Evolutionary conservation across 495 filamentous ascomycete genomes (phyloP), one percentile per base, ranked within the genome.

Genomic region (Aspergillus funiculosus): DNA sequence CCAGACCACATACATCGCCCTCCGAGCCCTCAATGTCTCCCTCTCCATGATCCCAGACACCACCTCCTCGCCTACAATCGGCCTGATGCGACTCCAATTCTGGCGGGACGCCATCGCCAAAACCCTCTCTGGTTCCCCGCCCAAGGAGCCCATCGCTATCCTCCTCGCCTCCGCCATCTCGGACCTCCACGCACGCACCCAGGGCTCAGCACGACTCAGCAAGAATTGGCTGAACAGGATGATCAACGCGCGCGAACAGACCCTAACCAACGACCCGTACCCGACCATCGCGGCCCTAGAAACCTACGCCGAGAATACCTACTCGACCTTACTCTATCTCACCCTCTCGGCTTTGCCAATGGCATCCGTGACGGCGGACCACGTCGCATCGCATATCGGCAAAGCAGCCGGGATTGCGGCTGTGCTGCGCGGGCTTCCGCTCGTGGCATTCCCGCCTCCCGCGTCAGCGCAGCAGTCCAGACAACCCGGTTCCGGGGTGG

Each of bases 21-120:
- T 98, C 26, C 87, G 90, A 29, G 87, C 92, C 25, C 79, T 98
- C 66, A 98, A 98, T 60, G 76, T 95, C 58, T 89, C 94, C 52
- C 76, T 94, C 28, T 88, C 90, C 28, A 75, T 83, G 27, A 82
- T 97, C 50, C 85, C 91, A 40, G 91, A 96, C 71, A 78, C 83
- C 6, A 89, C 89, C 13, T 88, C 84, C 43, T 89, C 79, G 26
- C 76, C 82, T 17, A 82, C 84, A 13, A 82, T 95, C 38, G 92
- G 87, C 10, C 73, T 80, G 13, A 79, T 96, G 74, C 88, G 92
- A 30, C 83, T 94, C 53, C 87, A 95, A 64, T 97, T 95, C 74
- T 96, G 94, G 89, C 79, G 84, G 21, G 90, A 95, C 54, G 75
- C 85, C 17, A 65, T 97, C 21, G 75, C 78, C n/a, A 78, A 78